Base-by-base conservation (phyloP, 139 green algal genomes). In the Raphidocelis subcapitata region DNA sequence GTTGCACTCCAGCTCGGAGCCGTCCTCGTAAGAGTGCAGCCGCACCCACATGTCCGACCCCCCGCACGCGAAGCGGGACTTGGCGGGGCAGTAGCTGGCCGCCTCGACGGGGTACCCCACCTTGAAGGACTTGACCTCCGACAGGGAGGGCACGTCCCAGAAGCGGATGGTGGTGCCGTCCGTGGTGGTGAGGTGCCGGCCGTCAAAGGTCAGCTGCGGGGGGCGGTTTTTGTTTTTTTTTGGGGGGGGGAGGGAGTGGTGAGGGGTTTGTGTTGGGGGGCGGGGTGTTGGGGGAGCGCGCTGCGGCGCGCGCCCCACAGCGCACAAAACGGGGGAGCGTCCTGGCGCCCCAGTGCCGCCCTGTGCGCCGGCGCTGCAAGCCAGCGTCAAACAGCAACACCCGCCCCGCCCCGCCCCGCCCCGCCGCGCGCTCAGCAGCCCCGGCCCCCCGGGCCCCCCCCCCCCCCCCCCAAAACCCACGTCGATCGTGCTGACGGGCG, bases 21-120 rank as follows among this genome's bases (percentile, higher is more conserved):
- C 94, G 15, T 82, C 94, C 24, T 93, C 79, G 49, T 79, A 92
- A 77, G 95, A 85, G 80, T 94, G 91, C 55, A 99, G 66, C 61
- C 94, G 91, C 54, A 98, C 93, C 92, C 94, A 98, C 96, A 99
- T 98, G 86, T 99, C 96, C 51, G 84, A 85, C 14, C 96, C 96
- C 21, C 94, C 96, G 21, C 85, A 86, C 32, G 92, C 92, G 77
- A 98, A 88, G 47, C 65, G 57, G 62, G 5, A 23, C 63, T 83
- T 87, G 28, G 86, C 61, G 10, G 88, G 72, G 77, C 84, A 93
- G 76, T 91, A 93, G 75, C 81, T 93, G 37, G 94, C 95, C 2
- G 81, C 86, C 82, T 97, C 92, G 3, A 95, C 87, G 5, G 79
- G 59, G 68, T 92, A 87, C 20, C 68, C 37, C 35, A 86, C 33